phyloP scores from a whole-genome alignment of 441 rosid genomes.

The Manihot esculenta region DNA sequence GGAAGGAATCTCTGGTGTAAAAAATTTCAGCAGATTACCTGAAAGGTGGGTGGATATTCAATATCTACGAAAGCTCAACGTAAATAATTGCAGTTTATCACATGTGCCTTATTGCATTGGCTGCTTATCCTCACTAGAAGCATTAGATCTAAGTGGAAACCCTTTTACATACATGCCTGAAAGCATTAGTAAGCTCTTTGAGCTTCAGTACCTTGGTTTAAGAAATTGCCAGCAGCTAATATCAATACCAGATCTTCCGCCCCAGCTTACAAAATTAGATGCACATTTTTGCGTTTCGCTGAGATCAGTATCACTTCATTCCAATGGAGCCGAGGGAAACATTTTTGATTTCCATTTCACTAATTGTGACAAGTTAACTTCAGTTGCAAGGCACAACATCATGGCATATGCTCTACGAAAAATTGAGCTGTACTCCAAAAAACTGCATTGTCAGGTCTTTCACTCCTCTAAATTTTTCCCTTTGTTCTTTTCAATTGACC shows the following conservation, averaged over 20 bases:
- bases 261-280: background rate
- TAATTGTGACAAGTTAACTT: too few relatives aligned
- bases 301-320: background rate
- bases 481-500: background rate
- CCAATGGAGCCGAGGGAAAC: background rate
- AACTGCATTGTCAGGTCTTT: slow-evolving; percentile 1
- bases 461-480: background rate
- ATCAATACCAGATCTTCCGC: slow-evolving; percentile 9
- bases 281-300: slow-evolving; percentile 6
- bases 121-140: slow-evolving; percentile 1
- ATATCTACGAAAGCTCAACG: background rate
- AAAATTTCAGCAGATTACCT: background rate
- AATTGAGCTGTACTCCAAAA: background rate
- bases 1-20: too few relatives aligned
- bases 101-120: background rate
- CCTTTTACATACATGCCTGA: slow-evolving; percentile 4
- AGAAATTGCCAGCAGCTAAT: slow-evolving; percentile 11
- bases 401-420: background rate
- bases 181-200: slow-evolving; percentile 12
- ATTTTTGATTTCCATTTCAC: slow-evolving; percentile 3
- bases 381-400: background rate
- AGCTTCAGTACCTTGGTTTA: background rate
- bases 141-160: slow-evolving; percentile 1
- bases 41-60: too few relatives aligned
- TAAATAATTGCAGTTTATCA: background rate